Percentiles rank a stretch among this genome's conserved stretches.
Evolutionary conservation across 148 eudicot species (phyloP).

Genomic region (Rhododendron ovatum): DNA sequence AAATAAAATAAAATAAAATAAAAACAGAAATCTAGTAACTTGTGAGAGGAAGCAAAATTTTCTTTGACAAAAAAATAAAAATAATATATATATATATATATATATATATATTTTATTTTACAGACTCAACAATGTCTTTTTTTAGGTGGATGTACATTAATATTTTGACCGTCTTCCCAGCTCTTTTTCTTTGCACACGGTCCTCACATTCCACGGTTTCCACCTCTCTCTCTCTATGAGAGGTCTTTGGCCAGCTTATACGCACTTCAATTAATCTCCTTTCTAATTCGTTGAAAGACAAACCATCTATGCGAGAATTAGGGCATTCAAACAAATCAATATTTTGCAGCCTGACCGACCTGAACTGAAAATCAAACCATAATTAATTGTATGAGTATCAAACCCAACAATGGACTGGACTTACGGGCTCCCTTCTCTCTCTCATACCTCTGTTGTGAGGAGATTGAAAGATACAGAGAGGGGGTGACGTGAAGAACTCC

Average conservation of each 20-base stretch:
- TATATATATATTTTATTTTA: too few relatives aligned
- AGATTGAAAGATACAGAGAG: neutral
- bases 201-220: neutral
- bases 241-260: neutral
- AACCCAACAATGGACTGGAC: neutral
- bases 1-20: neutral
- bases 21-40: neutral
- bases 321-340: neutral
- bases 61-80: neutral
- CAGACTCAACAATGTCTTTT: too few relatives aligned
- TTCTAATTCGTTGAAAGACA: neutral
- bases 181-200: too few relatives aligned
- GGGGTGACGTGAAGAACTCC: constrained; percentile 74
- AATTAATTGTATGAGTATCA: neutral
- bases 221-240: neutral
- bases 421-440: neutral
- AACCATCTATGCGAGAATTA: too few relatives aligned
- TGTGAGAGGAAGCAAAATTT: neutral
- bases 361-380: neutral
- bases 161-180: too few relatives aligned
- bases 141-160: too few relatives aligned
- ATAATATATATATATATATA: too few relatives aligned
- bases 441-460: neutral
- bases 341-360: neutral
- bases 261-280: neutral